Evolutionary conservation across 768 basidiomycete species (phyloP), one percentile per base, ranked within the genome.

Genomic region (Podaxis sp.): DNA sequence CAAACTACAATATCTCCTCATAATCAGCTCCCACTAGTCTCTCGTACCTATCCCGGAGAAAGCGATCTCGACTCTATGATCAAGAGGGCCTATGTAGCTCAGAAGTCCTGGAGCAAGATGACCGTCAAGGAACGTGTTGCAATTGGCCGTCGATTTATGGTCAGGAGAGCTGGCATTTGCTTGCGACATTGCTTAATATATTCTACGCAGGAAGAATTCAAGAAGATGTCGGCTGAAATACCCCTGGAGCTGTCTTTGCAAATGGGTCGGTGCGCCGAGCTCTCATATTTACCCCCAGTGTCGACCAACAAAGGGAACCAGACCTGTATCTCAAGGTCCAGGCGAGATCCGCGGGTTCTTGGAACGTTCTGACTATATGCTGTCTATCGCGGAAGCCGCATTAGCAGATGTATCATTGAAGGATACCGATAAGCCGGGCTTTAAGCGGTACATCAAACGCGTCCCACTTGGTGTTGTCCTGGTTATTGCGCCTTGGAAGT

Each of bases 401-500:
- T 85, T 99, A 2, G 81, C 83, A 8, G 93, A 96, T 64, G 82
- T 95, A 37, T 73, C 83, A 1, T 82, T 96, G 65, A 78, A 81
- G 53, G 87, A 90, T 54, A 90, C 89, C 4, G 91, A 94, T 72
- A 87, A 88, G 54, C 90, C 92, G 27, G 93, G 92, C 2, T 91
- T 94, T 77, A 85, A 80, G 66, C 82, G 95, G 51, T 93, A 82
- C 72, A 95, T 98, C 73, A 85, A 87, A 69, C 88, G 93, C 43
- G 82, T 81, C 13, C 94, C 97, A 0, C 73, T 96, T 0, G 97
- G 97, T 7, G 89, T 98, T 24, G 85, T 97, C 0, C 82, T 94
- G 50, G 85, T 95, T 54, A 89, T 98, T 65, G 86, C 91, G 0
- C 93, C 95, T 2, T 97, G 94, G 95, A 96, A 96, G 90, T 93